Percentiles rank a stretch among this genome's conserved stretches.
These are phyloP conservation scores for Fusarium sambucinum DNA, from an alignment of 2,329 filamentous ascomycete genomes.

Conservation along the genomic window DNA sequence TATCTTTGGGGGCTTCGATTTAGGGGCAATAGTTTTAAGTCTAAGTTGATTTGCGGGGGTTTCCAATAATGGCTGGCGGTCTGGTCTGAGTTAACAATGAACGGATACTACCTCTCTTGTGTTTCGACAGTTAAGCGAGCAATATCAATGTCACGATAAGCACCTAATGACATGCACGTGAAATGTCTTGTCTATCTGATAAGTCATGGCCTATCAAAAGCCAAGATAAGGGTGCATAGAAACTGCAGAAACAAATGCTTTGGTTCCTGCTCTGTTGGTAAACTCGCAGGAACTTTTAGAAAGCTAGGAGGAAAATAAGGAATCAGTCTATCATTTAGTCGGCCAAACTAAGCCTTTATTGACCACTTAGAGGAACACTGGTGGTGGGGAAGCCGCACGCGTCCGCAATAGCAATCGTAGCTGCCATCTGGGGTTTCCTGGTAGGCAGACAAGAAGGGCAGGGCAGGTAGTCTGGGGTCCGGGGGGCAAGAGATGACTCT, in stretches of 20 bases:
- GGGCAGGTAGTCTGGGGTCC: conserved; percentile 24
- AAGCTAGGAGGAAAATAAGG: neutral
- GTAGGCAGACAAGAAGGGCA: too few species aligned
- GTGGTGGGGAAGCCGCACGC: conserved; percentile 23
- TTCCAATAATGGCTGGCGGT: neutral
- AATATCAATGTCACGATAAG: conserved; percentile 19
- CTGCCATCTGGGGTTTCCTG: conserved; percentile 24
- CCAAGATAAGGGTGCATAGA: neutral
- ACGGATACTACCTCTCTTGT: neutral
- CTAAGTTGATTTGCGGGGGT: conserved; percentile 30
- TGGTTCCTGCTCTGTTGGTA: neutral
- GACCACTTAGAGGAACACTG: conserved; percentile 6
- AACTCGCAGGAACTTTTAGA: neutral
- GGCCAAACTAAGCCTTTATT: conserved; percentile 1
- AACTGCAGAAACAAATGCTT: neutral
- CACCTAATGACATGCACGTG: neutral
- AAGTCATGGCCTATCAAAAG: conserved; percentile 3
- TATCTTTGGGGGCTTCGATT: conserved; percentile 35
- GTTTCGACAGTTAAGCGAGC: conserved; percentile 17
- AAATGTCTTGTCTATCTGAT: neutral
- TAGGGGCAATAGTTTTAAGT: conserved; percentile 6
- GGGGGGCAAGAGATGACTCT: conserved; percentile 30
- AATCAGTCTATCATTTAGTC: neutral
- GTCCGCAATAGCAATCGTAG: conserved; percentile 14
- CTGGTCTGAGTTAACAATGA: neutral